These are phyloP conservation scores for Tritrichomonas musculus DNA, from an alignment of 208 protist genomes.

Conservation along the genomic window DNA sequence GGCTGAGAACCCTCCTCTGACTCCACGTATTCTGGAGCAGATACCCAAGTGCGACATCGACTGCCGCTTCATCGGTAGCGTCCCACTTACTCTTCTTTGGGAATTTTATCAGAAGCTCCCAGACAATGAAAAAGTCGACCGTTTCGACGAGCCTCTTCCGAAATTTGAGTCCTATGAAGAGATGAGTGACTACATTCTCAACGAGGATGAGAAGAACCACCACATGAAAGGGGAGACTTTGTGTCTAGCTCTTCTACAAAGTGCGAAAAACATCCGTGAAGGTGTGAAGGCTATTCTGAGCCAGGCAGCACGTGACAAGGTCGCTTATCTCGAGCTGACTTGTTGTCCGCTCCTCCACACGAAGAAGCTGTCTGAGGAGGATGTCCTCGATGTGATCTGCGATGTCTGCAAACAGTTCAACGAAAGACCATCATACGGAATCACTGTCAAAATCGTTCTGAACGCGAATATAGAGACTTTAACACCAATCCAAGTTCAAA, in stretches of 20 bases:
- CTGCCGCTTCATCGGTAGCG: neutral
- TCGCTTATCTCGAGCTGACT: neutral
- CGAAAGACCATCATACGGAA: neutral
- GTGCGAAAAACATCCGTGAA: neutral
- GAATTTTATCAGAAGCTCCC: neutral
- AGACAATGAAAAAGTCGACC: neutral
- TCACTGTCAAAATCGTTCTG: neutral
- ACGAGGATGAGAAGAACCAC: no score
- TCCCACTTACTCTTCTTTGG: neutral
- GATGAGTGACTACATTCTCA: neutral
- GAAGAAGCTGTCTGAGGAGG: neutral
- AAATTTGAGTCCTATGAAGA: neutral
- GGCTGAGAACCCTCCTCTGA: neutral
- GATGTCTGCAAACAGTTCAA: neutral
- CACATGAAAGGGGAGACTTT: neutral
- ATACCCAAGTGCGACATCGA: neutral
- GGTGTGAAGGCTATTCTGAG: neutral
- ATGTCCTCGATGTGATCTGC: neutral
- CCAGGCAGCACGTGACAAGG: neutral
- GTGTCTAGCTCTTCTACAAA: neutral
- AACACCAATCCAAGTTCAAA: neutral
- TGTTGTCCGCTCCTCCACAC: neutral
- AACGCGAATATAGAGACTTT: neutral
- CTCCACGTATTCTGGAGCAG: neutral
- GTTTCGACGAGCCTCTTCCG: no score